Conservation (phyloP, 2,329 filamentous ascomycete species). For the Hymenoscyphus infarciens region DNA sequence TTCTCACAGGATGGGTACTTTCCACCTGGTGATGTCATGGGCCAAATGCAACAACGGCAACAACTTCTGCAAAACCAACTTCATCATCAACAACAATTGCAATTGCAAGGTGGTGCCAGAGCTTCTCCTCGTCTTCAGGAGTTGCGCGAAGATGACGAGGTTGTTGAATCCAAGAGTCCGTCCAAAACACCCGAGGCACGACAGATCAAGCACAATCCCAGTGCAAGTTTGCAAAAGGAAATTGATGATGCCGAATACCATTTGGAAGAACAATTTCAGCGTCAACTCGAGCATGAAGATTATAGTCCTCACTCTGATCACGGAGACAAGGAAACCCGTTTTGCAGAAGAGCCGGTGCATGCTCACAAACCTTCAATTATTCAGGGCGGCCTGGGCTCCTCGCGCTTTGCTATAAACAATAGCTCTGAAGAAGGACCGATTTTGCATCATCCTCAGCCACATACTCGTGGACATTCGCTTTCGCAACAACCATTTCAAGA, state of each 20-base stretch:
- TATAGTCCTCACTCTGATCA: conserved; percentile 59
- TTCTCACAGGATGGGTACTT: conserved; percentile 44
- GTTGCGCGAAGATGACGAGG: conserved; percentile 70
- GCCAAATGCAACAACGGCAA: conserved; percentile 47
- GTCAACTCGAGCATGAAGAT: conserved; percentile 74
- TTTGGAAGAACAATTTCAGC: conserved; percentile 73
- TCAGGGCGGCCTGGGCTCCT: conserved; percentile 27
- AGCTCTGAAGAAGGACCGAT: conserved; percentile 53
- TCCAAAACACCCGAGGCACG: conserved; percentile 56
- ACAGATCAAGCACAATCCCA: conserved; percentile 67
- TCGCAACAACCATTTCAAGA: conserved; percentile 64
- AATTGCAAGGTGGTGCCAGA: conserved; percentile 40
- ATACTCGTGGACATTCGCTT: conserved; percentile 68
- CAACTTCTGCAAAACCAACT: conserved; percentile 50
- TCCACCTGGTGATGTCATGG: conserved; percentile 38
- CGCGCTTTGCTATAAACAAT: conserved; percentile 45
- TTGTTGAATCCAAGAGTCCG: conserved; percentile 42
- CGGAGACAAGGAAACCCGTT: conserved; percentile 25
- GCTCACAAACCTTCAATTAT: conserved; percentile 26
- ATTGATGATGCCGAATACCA: conserved; percentile 85
- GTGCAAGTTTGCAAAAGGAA: conserved; percentile 75
- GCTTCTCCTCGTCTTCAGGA: conserved; percentile 65
- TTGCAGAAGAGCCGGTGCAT: conserved; percentile 22
- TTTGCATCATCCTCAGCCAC: conserved; percentile 69
- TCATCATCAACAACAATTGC: conserved; percentile 43